Conservation (phyloP, 352 stramenopile species). For the Phytophthora uliginosa region DNA sequence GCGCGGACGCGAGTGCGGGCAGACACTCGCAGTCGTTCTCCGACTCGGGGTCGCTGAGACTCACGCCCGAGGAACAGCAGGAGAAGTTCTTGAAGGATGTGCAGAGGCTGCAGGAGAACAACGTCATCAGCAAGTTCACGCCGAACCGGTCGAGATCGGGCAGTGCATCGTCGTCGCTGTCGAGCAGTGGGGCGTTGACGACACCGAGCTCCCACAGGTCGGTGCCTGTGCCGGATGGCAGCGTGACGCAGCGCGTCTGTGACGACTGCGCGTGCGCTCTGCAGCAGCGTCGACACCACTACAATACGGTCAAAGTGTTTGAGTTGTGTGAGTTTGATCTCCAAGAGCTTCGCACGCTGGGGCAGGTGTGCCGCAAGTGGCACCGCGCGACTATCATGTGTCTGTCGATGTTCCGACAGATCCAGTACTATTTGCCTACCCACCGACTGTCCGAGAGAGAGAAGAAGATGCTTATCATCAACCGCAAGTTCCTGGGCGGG, state of each 20-base stretch:
- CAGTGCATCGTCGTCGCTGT: slow-evolving; percentile 37
- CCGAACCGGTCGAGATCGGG: slow-evolving; percentile 51
- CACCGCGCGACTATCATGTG: slow-evolving; percentile 90
- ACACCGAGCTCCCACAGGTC: slow-evolving; percentile 51
- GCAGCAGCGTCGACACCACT: slow-evolving; percentile 86
- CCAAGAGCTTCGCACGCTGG: slow-evolving; percentile 75
- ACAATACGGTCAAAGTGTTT: slow-evolving; percentile 89
- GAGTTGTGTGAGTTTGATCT: slow-evolving; percentile 87
- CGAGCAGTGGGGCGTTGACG: slow-evolving; percentile 20
- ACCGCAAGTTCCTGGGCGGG: slow-evolving; percentile 77
- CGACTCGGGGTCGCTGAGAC: slow-evolving; percentile 38
- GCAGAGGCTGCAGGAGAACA: slow-evolving; percentile 65
- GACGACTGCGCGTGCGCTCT: slow-evolving; percentile 85
- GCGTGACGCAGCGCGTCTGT: slow-evolving; percentile 84
- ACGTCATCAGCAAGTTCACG: slow-evolving; percentile 84
- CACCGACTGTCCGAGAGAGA: slow-evolving; percentile 80
- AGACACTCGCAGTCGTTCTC: slow-evolving; percentile 36
- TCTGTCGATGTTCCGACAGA: slow-evolving; percentile 90
- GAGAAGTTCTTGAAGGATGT: slow-evolving; percentile 81
- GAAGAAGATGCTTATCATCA: slow-evolving; percentile 82
- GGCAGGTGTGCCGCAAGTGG: slow-evolving; percentile 89
- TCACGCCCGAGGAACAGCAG: slow-evolving; percentile 58
- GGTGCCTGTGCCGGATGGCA: slow-evolving; percentile 69
- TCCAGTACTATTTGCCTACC: slow-evolving; percentile 89
- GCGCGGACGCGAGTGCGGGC: slow-evolving; percentile 19